Evolutionary conservation across 108 stramenopile genomes (phyloP).

Genomic region (Halocafeteria seosinensis): DNA sequence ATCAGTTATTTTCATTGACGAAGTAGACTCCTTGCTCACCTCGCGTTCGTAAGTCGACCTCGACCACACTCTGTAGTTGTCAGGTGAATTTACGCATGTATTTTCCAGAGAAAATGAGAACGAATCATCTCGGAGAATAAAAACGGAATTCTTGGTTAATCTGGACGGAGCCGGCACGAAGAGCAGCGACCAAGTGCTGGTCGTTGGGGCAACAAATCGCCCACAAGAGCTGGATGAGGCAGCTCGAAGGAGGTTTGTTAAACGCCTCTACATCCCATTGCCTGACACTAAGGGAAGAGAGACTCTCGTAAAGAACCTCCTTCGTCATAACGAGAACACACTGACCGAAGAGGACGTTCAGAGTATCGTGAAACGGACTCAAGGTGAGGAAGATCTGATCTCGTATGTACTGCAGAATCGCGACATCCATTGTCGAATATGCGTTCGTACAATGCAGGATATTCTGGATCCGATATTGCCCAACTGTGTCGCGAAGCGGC

Average conservation of each 20-base stretch:
- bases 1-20: conserved; percentile 81
- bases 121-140: conserved; percentile 75
- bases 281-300: conserved; percentile 57
- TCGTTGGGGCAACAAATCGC: conserved; percentile 90
- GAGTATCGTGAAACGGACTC: conserved; percentile 16
- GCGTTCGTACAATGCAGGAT: no score
- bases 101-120: conserved; percentile 68
- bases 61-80: no score
- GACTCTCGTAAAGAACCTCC: conserved; percentile 51
- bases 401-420: no score
- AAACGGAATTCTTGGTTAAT: conserved; percentile 80
- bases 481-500: conserved; percentile 75
- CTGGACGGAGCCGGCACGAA: conserved; percentile 67
- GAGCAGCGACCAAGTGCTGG: conserved; percentile 61
- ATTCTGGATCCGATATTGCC: conserved; percentile 76
- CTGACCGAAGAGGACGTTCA: conserved; percentile 33
- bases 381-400: no score
- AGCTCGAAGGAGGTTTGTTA: conserved; percentile 62
- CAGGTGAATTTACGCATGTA: no score
- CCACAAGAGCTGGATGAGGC: conserved; percentile 98
- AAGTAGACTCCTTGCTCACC: conserved; percentile 79
- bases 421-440: no score
- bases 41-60: no score
- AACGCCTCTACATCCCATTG: conserved; percentile 78
- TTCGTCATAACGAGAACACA: conserved; percentile 55